Evolutionary conservation across 352 stramenopile species (phyloP).

Genomic region (Phytophthora cactorum): DNA sequence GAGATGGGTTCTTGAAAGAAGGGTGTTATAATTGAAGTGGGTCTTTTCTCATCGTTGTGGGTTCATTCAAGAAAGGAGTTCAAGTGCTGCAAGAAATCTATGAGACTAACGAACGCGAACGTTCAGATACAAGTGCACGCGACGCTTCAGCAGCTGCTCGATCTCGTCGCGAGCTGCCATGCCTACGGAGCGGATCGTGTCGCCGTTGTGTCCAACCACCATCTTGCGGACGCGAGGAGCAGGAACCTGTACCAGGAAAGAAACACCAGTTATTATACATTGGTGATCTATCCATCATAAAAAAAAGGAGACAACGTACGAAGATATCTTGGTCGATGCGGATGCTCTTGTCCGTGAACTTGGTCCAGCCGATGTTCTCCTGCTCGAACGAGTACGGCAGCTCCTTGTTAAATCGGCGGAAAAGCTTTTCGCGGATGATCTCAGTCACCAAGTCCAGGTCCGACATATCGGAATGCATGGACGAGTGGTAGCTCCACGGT

Average conservation of each 20-base stretch:
- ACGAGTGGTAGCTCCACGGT: slow-evolving; percentile 87
- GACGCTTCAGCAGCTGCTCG: slow-evolving; percentile 68
- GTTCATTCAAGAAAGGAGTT: too few relatives aligned
- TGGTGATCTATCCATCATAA: neutral
- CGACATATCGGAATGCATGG: slow-evolving; percentile 83
- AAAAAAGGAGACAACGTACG: slow-evolving; percentile 49
- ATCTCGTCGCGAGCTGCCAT: slow-evolving; percentile 81
- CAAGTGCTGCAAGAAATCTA: too few relatives aligned
- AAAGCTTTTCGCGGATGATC: slow-evolving; percentile 91
- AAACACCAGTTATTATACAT: slow-evolving; percentile 6
- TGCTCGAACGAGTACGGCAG: slow-evolving; percentile 85
- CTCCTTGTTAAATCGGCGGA: slow-evolving; percentile 88
- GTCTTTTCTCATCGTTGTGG: too few relatives aligned
- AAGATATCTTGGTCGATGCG: slow-evolving; percentile 91
- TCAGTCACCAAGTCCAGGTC: slow-evolving; percentile 86
- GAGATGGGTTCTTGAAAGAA: too few relatives aligned
- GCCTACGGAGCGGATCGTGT: slow-evolving; percentile 78
- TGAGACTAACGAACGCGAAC: slow-evolving; percentile 66
- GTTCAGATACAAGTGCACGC: slow-evolving; percentile 87
- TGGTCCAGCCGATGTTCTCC: slow-evolving; percentile 87
- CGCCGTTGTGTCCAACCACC: slow-evolving; percentile 78
- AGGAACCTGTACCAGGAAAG: slow-evolving; percentile 62
- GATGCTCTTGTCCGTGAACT: slow-evolving; percentile 86
- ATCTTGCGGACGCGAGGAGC: slow-evolving; percentile 80
- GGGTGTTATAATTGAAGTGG: too few relatives aligned